Evolutionary conservation across 345 rosid genomes (phyloP), one percentile per base, ranked within the genome.

Genomic region (Nephelium lappaceum): DNA sequence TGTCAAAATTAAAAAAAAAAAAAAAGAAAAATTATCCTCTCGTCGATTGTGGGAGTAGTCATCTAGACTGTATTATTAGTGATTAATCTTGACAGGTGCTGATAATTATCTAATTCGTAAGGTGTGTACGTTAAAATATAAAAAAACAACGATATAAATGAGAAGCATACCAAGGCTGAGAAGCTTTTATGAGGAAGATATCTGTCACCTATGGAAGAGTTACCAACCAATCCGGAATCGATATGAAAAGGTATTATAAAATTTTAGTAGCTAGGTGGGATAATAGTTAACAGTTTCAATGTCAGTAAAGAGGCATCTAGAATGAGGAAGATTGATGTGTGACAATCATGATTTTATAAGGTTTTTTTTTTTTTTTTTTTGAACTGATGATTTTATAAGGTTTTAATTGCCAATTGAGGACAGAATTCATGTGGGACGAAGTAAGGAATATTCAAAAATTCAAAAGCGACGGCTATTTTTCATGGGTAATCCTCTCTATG

Each of bases 371-470:
- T n/a, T n/a, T n/a, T n/a, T n/a, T n/a, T n/a, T n/a, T n/a, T n/a
- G n/a, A n/a, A n/a, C n/a, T n/a, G n/a, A 67, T 60, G 38, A 73
- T 41, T 75, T 24, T 24, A 42, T 19, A 27, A 70, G 60, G 72
- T 75, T 62, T 41, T 69, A 24, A 76, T 62, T 67, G 72, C 58
- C 11, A 15, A n/a, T 14, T 8, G 69, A 66, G 24, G 70, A 47
- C 31, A 38, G 36, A 31, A 24, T 55, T 58, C 42, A 58, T 55
- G 49, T 55, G 39, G 73, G 67, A 49, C 36, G 25, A 45, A 71
- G 23, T 42, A 19, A 55, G 76, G 81, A 80, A 83, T 80, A 80
- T 83, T 36, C 81, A 78, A 78, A 38, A 78, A 71, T 80, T 74
- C 71, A 80, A 80, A 77, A 31, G 36, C 81, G 72, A 80, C 71